Conservation (phyloP, 2,329 filamentous ascomycete species). For the Colletotrichum graminicola region DNA sequence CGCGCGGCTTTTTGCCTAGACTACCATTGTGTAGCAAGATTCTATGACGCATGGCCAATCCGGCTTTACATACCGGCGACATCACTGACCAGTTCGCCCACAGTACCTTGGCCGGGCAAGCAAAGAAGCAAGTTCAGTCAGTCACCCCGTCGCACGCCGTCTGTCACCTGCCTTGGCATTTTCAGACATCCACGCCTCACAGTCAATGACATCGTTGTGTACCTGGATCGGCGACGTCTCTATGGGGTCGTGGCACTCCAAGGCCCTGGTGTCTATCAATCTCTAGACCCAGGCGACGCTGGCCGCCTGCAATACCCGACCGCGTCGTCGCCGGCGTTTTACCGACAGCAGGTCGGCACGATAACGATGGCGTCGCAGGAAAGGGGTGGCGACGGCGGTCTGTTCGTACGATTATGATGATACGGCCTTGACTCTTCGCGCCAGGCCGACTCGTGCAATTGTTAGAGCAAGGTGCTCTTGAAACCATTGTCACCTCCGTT, state of each 20-base stretch:
- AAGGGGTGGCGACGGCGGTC: background rate
- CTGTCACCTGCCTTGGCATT: constrained; percentile 11
- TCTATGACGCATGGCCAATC: constrained; percentile 1
- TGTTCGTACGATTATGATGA: constrained; percentile 37
- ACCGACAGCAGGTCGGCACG: background rate
- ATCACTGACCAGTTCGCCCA: constrained; percentile 5
- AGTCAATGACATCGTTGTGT: constrained; percentile 10
- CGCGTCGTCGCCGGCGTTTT: background rate
- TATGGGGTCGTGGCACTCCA: constrained; percentile 8
- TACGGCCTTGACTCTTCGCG: constrained; percentile 14
- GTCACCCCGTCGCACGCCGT: constrained; percentile 6
- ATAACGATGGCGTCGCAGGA: constrained; percentile 26
- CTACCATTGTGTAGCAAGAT: constrained; percentile 1
- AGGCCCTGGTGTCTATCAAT: constrained; percentile 32
- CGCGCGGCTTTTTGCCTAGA: background rate
- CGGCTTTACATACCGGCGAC: constrained; percentile 6
- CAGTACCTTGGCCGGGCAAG: constrained; percentile 3
- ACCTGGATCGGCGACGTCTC: constrained; percentile 2
- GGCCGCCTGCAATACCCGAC: constrained; percentile 8
- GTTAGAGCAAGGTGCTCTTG: constrained; percentile 36
- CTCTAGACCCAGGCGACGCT: constrained; percentile 18
- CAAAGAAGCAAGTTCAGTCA: constrained; percentile 18
- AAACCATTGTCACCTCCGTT: constrained; percentile 32
- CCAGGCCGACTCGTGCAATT: constrained; percentile 35
- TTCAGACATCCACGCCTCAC: background rate